Evolutionary conservation across 208 protist genomes (phyloP).

Genomic region (Willaertia magna): DNA sequence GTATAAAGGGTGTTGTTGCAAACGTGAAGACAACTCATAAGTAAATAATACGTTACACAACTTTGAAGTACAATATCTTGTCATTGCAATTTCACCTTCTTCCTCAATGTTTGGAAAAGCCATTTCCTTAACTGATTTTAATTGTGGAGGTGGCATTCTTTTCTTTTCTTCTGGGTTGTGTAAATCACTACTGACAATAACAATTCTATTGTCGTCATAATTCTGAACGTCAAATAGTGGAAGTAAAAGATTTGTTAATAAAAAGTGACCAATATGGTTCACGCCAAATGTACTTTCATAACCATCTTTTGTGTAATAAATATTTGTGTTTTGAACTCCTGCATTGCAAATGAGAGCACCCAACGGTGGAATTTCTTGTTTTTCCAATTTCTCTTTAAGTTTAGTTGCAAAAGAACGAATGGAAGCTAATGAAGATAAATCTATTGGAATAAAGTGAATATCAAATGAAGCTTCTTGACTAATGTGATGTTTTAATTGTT

Average conservation of each 20-base stretch:
- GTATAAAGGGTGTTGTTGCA: neutral
- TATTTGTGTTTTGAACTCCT: neutral
- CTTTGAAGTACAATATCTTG: neutral
- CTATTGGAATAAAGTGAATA: neutral
- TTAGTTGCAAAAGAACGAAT: neutral
- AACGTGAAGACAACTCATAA: neutral
- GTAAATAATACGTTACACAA: neutral
- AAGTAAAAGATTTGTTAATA: neutral
- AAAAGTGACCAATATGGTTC: constrained; percentile 2
- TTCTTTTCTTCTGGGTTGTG: neutral
- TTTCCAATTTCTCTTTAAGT: neutral
- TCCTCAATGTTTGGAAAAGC: neutral
- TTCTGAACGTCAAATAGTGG: neutral
- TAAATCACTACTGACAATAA: neutral
- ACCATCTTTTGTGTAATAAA: neutral
- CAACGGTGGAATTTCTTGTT: neutral
- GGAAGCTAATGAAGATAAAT: neutral
- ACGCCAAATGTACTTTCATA: neutral
- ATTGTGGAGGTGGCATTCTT: neutral
- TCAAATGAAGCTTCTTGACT: neutral
- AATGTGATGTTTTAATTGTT: too few species aligned
- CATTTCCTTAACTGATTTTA: neutral
- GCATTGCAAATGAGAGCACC: neutral
- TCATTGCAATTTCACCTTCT: neutral
- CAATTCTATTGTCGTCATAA: neutral